Evolutionary conservation across 73 alveolate species (phyloP).

Genomic region (Tetrahymena thermophila): DNA sequence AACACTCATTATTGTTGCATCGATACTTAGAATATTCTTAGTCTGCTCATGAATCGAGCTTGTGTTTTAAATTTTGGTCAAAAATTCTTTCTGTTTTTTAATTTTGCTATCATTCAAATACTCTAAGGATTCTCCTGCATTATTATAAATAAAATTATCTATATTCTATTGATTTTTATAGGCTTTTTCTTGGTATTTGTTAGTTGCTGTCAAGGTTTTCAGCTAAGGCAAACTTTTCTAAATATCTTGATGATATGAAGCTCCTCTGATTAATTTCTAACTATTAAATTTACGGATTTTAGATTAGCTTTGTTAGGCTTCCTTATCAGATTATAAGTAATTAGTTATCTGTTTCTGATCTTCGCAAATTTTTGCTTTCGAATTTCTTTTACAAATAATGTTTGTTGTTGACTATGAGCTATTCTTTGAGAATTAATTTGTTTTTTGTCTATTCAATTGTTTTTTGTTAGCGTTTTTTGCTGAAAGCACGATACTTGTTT

Average conservation of each 20-base stretch:
- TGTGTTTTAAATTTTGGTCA: neutral
- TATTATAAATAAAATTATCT: neutral
- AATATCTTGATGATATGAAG: neutral
- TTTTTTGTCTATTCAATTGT: neutral
- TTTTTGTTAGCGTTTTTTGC: neutral
- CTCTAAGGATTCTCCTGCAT: neutral
- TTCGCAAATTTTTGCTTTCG: neutral
- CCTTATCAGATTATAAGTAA: neutral
- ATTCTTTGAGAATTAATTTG: neutral
- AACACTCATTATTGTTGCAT: neutral
- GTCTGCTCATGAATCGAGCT: neutral
- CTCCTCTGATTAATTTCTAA: neutral
- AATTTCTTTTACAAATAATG: neutral
- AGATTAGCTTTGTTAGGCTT: neutral
- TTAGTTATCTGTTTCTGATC: neutral
- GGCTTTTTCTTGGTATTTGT: neutral
- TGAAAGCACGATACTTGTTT: neutral
- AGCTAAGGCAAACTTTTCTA: neutral
- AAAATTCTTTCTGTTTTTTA: neutral
- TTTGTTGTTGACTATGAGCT: neutral
- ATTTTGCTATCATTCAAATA: neutral
- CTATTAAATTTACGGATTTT: neutral
- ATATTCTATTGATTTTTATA: neutral
- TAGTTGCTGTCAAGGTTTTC: neutral
- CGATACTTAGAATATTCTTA: neutral